Evolutionary conservation across 2,329 filamentous ascomycete genomes (phyloP).

Genomic region (Pseudopyricularia cyperi): DNA sequence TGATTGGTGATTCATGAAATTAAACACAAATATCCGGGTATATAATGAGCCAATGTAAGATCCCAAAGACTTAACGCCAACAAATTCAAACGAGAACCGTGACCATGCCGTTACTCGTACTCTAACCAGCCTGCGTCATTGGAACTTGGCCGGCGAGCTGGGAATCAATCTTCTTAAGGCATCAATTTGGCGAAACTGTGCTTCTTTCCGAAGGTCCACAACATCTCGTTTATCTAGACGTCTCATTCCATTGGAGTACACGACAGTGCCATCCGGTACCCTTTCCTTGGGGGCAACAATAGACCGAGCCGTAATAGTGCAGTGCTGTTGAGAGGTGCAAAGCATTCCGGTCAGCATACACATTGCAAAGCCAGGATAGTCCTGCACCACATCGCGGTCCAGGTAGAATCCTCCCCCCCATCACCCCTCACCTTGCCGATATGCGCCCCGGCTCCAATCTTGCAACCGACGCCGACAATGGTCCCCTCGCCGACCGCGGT

Average conservation of each 20-base stretch:
- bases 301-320: conserved; percentile 55
- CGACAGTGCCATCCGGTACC: conserved; percentile 54
- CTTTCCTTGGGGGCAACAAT: conserved; percentile 42
- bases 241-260: conserved; percentile 51
- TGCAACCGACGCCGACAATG: conserved; percentile 44
- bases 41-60: neutral
- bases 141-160: conserved; percentile 43
- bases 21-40: no score
- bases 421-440: conserved; percentile 43
- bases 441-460: conserved; percentile 44
- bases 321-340: conserved; percentile 35
- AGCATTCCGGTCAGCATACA: conserved; percentile 7
- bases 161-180: conserved; percentile 53
- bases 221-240: conserved; percentile 47
- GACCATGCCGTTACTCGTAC: neutral
- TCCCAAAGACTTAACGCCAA: no score
- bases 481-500: conserved; percentile 49
- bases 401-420: no score
- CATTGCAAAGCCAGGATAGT: no score
- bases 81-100: neutral
- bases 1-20: conserved; percentile 20
- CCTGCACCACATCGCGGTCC: no score
- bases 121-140: conserved; percentile 9
- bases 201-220: conserved; percentile 48
- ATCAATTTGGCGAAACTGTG: conserved; percentile 54